These are phyloP conservation scores for Apiospora arundinis DNA, from an alignment of 2,329 filamentous ascomycete species.

Conservation along the genomic window DNA sequence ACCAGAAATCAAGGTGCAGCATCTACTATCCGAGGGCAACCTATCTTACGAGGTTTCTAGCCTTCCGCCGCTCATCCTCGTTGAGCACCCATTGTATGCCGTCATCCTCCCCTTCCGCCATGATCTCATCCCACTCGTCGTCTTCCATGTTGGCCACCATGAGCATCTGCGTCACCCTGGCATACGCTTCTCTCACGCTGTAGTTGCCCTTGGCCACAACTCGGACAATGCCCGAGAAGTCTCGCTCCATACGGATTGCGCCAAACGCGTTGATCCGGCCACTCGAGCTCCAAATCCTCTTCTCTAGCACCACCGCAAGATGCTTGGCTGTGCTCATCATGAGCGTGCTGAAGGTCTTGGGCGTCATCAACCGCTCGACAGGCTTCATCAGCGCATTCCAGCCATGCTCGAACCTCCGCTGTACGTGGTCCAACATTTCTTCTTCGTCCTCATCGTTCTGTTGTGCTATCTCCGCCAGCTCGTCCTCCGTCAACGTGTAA, in stretches of 20 bases:
- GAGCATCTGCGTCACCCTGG: constrained; percentile 71
- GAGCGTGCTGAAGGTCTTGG: constrained; percentile 76
- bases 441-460: constrained; percentile 61
- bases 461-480: constrained; percentile 61
- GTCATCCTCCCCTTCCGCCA: constrained; percentile 53
- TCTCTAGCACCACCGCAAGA: constrained; percentile 82
- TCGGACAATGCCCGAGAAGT: constrained; percentile 71
- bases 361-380: constrained; percentile 82
- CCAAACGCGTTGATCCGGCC: constrained; percentile 80
- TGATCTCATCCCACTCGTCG: constrained; percentile 77
- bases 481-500: constrained; percentile 74
- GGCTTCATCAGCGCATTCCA: constrained; percentile 90
- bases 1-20: constrained; percentile 13
- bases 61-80: constrained; percentile 67
- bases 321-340: constrained; percentile 76
- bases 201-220: constrained; percentile 68
- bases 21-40: constrained; percentile 3
- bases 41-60: constrained; percentile 62
- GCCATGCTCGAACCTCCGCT: constrained; percentile 79
- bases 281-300: constrained; percentile 81
- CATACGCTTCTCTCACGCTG: constrained; percentile 70
- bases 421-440: constrained; percentile 69
- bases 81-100: constrained; percentile 67
- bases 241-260: constrained; percentile 73
- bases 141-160: constrained; percentile 82